Conservation (phyloP, 495 filamentous ascomycete genomes). For the Geoglossum glabrum region DNA sequence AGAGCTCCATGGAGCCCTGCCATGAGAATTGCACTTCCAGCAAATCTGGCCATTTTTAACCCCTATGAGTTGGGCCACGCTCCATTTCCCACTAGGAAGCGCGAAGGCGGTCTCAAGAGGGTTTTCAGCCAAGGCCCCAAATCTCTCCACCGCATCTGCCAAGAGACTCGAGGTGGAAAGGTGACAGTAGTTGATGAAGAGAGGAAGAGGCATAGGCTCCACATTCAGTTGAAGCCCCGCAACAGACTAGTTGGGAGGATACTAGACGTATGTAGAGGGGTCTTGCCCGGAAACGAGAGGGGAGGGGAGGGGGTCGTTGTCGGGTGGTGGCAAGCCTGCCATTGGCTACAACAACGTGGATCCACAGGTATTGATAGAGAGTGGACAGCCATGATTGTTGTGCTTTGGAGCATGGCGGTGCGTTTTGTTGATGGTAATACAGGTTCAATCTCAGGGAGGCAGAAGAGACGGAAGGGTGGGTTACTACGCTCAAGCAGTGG, state of each 20-base stretch:
- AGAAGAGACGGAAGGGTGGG: slow-evolving; percentile 27
- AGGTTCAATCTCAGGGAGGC: slow-evolving; percentile 19
- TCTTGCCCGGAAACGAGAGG: slow-evolving; percentile 34
- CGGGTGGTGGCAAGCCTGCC: slow-evolving; percentile 58
- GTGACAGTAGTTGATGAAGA: slow-evolving; percentile 44
- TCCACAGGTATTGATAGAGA: slow-evolving; percentile 37
- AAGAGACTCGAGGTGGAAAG: slow-evolving; percentile 23
- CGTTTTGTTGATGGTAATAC: slow-evolving; percentile 24
- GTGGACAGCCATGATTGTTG: slow-evolving; percentile 59
- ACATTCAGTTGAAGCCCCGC: slow-evolving; percentile 43
- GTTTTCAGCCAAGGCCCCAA: slow-evolving; percentile 30
- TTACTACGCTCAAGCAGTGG: slow-evolving; percentile 41
- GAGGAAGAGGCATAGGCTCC: slow-evolving; percentile 39
- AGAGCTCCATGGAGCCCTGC: slow-evolving; percentile 56
- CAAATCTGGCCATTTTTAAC: slow-evolving; percentile 13
- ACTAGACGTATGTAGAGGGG: slow-evolving; percentile 39
- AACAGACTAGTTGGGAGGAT: slow-evolving; percentile 36
- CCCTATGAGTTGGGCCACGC: slow-evolving; percentile 9
- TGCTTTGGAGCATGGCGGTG: slow-evolving; percentile 43
- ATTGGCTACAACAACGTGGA: slow-evolving; percentile 38
- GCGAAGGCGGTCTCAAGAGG: slow-evolving; percentile 33
- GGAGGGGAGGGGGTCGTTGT: slow-evolving; percentile 42
- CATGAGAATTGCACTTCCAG: slow-evolving; percentile 33
- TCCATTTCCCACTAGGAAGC: neutral
- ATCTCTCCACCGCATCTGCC: slow-evolving; percentile 22